A percentile compares a stretch with the other conserved stretches of the same genome.
phyloP scores from a whole-genome alignment of 495 filamentous ascomycete species.

The Rhypophila decipiens region DNA sequence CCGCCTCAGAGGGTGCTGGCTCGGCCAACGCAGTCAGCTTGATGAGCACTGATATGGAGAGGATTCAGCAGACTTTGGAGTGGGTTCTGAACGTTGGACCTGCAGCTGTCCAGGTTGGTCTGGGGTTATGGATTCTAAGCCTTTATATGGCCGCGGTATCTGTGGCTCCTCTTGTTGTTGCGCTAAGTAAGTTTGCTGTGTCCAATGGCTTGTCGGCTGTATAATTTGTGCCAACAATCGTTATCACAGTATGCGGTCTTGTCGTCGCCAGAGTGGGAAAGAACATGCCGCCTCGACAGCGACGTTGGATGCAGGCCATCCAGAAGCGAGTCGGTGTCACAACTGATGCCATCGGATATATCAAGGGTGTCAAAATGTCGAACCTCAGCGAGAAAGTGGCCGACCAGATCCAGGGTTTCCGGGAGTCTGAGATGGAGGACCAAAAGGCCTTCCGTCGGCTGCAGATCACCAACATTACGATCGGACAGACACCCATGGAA shows the following conservation, averaged over 20 bases:
- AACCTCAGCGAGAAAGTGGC: conserved; percentile 17
- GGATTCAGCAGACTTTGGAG: background rate
- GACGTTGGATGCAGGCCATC: conserved; percentile 27
- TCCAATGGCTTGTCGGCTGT: background rate
- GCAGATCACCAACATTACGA: conserved; percentile 9
- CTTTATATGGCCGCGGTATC: background rate
- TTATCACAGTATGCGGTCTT: background rate
- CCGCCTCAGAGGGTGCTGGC: background rate
- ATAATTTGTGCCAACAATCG: background rate
- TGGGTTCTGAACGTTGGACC: background rate
- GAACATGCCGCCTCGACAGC: conserved; percentile 12
- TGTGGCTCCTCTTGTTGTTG: background rate
- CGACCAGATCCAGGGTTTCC: background rate
- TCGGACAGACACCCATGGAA: conserved; percentile 2
- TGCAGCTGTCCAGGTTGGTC: background rate
- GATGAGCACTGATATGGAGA: background rate
- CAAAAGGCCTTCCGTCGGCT: background rate
- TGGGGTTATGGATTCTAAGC: background rate
- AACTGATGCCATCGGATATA: conserved; percentile 22
- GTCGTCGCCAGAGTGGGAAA: background rate
- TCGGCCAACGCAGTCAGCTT: background rate
- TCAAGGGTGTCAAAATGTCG: conserved; percentile 33
- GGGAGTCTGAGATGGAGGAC: background rate
- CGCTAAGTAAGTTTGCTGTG: background rate
- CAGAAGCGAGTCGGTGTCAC: conserved; percentile 23